Conservation (phyloP, 164 flowering plant species). For the Annona cherimola region DNA sequence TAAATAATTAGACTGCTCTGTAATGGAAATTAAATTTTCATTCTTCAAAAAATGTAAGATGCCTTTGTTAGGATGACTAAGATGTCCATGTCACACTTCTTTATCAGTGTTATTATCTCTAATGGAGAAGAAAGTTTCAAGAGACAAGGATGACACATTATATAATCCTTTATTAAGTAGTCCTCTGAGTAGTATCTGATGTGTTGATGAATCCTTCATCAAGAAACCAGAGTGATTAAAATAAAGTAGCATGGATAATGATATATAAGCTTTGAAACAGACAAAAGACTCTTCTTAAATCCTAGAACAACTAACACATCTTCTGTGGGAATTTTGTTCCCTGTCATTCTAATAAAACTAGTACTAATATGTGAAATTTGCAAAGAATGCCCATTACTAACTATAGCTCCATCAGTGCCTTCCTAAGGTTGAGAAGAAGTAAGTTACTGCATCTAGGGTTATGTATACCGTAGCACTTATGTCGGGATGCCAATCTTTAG, state of each 20-base stretch:
- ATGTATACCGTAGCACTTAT: background rate
- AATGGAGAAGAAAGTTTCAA: too few species aligned
- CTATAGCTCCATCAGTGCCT: background rate
- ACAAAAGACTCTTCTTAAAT: background rate
- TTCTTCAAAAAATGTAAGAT: background rate
- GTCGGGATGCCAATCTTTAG: background rate
- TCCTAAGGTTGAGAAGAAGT: background rate
- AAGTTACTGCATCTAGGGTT: background rate
- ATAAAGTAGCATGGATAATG: background rate
- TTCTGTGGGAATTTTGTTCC: background rate
- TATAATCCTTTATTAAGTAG: too few species aligned
- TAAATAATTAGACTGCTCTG: background rate
- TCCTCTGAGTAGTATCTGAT: too few species aligned
- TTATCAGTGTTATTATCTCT: too few species aligned
- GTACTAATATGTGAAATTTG: background rate
- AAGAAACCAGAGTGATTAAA: background rate
- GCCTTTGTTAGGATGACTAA: too few species aligned
- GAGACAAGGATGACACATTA: too few species aligned
- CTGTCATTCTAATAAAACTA: too few species aligned
- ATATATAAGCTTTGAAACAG: background rate
- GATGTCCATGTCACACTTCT: too few species aligned
- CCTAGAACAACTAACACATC: background rate
- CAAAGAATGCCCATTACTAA: background rate
- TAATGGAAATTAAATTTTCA: background rate
- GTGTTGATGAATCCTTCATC: conserved; percentile 5